These are phyloP conservation scores for Athelia psychrophila DNA, from an alignment of 1,284 basidiomycete species.

Conservation along the genomic window DNA sequence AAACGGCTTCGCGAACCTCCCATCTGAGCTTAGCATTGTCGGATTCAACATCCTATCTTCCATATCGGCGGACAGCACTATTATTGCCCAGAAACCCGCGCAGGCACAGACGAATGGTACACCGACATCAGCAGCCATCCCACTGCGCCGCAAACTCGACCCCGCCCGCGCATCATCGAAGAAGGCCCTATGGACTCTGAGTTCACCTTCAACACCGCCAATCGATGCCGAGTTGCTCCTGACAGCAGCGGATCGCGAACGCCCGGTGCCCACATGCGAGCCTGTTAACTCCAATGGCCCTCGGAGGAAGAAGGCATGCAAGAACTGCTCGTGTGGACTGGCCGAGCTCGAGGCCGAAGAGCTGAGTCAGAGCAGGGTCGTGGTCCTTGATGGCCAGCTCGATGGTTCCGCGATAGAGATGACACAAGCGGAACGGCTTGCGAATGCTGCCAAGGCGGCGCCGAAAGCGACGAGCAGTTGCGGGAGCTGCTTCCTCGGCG, in stretches of 20 bases:
- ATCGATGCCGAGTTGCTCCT: slow-evolving; percentile 78
- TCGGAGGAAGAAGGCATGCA: slow-evolving; percentile 88
- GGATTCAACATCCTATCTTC: slow-evolving; percentile 59
- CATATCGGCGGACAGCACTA: slow-evolving; percentile 31
- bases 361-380: slow-evolving; percentile 52
- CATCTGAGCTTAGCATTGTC: slow-evolving; percentile 55
- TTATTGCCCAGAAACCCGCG: slow-evolving; percentile 69
- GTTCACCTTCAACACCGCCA: slow-evolving; percentile 53
- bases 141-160: slow-evolving; percentile 52
- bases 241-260: slow-evolving; percentile 68
- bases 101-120: slow-evolving; percentile 36
- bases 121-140: slow-evolving; percentile 25
- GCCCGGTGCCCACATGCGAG: slow-evolving; percentile 67
- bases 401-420: slow-evolving; percentile 61
- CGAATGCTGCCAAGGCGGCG: slow-evolving; percentile 62
- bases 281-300: slow-evolving; percentile 50
- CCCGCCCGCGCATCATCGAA: slow-evolving; percentile 59
- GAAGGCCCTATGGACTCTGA: slow-evolving; percentile 78
- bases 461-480: slow-evolving; percentile 93
- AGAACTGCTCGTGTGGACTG: slow-evolving; percentile 90
- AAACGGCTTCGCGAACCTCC: slow-evolving; percentile 38
- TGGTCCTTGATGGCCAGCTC: slow-evolving; percentile 62
- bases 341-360: slow-evolving; percentile 91
- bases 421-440: slow-evolving; percentile 55
- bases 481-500: slow-evolving; percentile 97